These are phyloP conservation scores for Apiotrichum gracile DNA, from an alignment of 1,284 basidiomycete genomes.

Conservation along the genomic window DNA sequence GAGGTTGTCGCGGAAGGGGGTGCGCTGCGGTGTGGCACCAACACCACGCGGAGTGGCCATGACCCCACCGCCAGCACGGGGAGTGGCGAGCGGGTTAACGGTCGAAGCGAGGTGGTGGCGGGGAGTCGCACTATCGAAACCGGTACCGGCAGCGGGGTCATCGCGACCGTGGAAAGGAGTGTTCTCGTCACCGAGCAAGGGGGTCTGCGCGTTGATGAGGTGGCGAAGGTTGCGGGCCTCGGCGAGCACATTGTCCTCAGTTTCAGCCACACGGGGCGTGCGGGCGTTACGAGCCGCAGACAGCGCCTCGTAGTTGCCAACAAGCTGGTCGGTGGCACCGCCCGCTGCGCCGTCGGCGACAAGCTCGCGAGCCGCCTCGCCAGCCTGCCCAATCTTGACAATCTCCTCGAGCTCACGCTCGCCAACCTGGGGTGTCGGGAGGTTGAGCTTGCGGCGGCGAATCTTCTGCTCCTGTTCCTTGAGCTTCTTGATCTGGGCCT, in stretches of 20 bases:
- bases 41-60: conserved; percentile 61
- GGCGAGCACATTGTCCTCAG: conserved; percentile 86
- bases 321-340: conserved; percentile 74
- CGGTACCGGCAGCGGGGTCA: conserved; percentile 59
- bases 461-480: conserved; percentile 96
- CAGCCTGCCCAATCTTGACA: conserved; percentile 93
- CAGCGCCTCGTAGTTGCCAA: conserved; percentile 79
- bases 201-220: conserved; percentile 87
- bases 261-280: conserved; percentile 73
- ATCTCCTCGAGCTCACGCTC: conserved; percentile 95
- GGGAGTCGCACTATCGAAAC: conserved; percentile 86
- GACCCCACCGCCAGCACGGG: conserved; percentile 51
- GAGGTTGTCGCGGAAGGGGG: conserved; percentile 84
- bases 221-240: conserved; percentile 93
- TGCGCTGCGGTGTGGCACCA: conserved; percentile 73
- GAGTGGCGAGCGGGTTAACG: conserved; percentile 91
- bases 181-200: conserved; percentile 93
- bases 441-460: conserved; percentile 72
- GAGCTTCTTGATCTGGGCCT: conserved; percentile 93
- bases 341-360: conserved; percentile 61
- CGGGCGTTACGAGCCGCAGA: conserved; percentile 82
- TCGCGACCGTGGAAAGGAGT: conserved; percentile 73
- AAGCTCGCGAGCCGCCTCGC: conserved; percentile 78
- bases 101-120: conserved; percentile 82
- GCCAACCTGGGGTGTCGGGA: conserved; percentile 91